These are phyloP conservation scores for Nicotiana tabacum DNA, from an alignment of 257 asterid genomes.

Conservation along the genomic window DNA sequence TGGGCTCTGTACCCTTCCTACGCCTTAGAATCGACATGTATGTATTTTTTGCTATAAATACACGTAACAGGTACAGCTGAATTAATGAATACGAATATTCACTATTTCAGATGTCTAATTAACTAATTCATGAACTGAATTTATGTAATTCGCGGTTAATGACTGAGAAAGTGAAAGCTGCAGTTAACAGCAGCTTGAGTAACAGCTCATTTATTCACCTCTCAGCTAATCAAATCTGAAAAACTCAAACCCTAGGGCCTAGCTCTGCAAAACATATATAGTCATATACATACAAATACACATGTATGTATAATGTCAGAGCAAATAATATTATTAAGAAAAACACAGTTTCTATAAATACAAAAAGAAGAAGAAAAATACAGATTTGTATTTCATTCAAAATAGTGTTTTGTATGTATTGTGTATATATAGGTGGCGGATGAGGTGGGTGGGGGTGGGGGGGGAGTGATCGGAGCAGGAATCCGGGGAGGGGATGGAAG, in stretches of 20 bases:
- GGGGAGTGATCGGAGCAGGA: background rate
- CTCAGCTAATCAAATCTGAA: background rate
- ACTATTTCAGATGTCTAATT: background rate
- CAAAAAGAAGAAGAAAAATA: background rate
- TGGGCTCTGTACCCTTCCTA: constrained; percentile 22
- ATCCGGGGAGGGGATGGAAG: background rate
- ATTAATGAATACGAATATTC: background rate
- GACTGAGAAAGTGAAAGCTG: background rate
- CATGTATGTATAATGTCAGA: background rate
- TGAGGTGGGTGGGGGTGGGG: background rate
- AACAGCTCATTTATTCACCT: background rate
- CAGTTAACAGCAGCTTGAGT: background rate
- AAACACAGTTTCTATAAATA: background rate
- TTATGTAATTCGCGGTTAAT: background rate
- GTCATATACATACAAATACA: background rate
- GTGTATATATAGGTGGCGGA: background rate
- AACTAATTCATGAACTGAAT: background rate
- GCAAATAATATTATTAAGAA: background rate
- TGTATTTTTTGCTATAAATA: background rate
- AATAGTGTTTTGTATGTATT: background rate
- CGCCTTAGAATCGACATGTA: constrained; percentile 24
- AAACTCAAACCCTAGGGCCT: background rate
- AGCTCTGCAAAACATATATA: background rate
- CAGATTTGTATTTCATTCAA: background rate
- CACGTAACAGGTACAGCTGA: background rate